Percentiles rank a stretch among this genome's conserved stretches.
Evolutionary conservation across 1,284 basidiomycete species (phyloP).

Genomic region (Cryptococcus amylolentus): DNA sequence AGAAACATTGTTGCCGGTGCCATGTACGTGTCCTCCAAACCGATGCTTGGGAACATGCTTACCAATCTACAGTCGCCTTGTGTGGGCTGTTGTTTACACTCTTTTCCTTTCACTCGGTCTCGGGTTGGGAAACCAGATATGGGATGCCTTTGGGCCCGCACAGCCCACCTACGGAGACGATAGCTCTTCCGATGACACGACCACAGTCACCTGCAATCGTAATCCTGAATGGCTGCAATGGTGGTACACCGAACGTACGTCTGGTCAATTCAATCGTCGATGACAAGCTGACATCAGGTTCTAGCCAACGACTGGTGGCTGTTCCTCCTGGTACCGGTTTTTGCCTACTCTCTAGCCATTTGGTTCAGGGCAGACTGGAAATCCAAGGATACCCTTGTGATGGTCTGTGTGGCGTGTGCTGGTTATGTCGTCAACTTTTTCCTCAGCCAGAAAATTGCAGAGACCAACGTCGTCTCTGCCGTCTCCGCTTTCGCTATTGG

Average conservation of each 20-base stretch:
- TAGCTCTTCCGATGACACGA: constrained; percentile 3
- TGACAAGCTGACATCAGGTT: neutral
- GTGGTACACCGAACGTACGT: constrained; percentile 28
- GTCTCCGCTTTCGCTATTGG: constrained; percentile 31
- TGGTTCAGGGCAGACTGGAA: constrained; percentile 33
- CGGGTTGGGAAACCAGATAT: constrained; percentile 31
- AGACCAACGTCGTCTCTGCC: constrained; percentile 28
- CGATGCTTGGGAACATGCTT: neutral
- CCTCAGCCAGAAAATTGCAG: constrained; percentile 23
- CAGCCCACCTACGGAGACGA: constrained; percentile 14
- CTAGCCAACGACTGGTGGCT: constrained; percentile 27
- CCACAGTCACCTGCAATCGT: constrained; percentile 28
- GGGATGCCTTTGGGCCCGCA: constrained; percentile 26
- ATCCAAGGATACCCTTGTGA: constrained; percentile 29
- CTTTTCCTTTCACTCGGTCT: constrained; percentile 33
- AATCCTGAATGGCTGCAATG: constrained; percentile 15
- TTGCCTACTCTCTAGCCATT: constrained; percentile 28
- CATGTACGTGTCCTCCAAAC: constrained; percentile 18
- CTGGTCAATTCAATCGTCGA: neutral
- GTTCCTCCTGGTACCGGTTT: constrained; percentile 29
- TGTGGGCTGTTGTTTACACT: constrained; percentile 36
- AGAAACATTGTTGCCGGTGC: constrained; percentile 32
- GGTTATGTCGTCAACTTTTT: constrained; percentile 33
- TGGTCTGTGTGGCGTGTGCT: constrained; percentile 25
- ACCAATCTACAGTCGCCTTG: constrained; percentile 20